A percentile compares a stretch with the other conserved stretches of the same genome.
These are phyloP conservation scores for Claviceps paspali DNA, from an alignment of 2,329 filamentous ascomycete genomes.

Conservation along the genomic window DNA sequence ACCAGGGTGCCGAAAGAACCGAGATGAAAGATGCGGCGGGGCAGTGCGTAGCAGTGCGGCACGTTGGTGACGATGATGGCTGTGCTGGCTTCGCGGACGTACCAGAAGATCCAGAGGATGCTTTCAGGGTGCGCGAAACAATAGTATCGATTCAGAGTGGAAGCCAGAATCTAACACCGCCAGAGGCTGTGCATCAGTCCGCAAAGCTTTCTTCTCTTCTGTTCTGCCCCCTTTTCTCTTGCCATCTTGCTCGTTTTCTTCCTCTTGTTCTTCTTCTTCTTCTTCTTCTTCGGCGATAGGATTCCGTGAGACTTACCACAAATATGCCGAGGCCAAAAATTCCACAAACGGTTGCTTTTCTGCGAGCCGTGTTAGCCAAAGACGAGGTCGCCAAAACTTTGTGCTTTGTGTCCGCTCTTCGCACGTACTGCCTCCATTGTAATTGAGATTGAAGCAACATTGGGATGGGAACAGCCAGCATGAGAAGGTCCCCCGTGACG, in stretches of 20 bases:
- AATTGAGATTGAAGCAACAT: slow-evolving; percentile 2
- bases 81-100: slow-evolving; percentile 35
- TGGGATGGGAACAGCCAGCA: slow-evolving; percentile 2
- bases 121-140: slow-evolving; percentile 18
- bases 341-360: slow-evolving; percentile 6
- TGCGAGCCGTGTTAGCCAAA: too few species aligned
- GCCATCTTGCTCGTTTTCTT: too few species aligned
- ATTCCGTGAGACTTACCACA: slow-evolving; percentile 13
- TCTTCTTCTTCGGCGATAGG: too few species aligned
- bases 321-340: slow-evolving; percentile 36
- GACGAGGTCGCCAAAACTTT: too few species aligned
- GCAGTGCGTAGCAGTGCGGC: slow-evolving; percentile 17
- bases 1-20: slow-evolving; percentile 1
- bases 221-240: too few species aligned
- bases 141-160: slow-evolving; percentile 30
- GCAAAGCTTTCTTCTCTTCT: neutral
- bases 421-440: slow-evolving; percentile 4
- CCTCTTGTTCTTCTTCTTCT: too few species aligned
- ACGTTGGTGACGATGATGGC: slow-evolving; percentile 38
- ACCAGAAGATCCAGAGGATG: slow-evolving; percentile 32
- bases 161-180: slow-evolving; percentile 18
- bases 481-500: slow-evolving; percentile 2
- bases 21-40: slow-evolving; percentile 3
- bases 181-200: neutral
- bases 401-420: too few species aligned